Conservation (phyloP, 305 asterid genomes). For the Salvia sclarea region DNA sequence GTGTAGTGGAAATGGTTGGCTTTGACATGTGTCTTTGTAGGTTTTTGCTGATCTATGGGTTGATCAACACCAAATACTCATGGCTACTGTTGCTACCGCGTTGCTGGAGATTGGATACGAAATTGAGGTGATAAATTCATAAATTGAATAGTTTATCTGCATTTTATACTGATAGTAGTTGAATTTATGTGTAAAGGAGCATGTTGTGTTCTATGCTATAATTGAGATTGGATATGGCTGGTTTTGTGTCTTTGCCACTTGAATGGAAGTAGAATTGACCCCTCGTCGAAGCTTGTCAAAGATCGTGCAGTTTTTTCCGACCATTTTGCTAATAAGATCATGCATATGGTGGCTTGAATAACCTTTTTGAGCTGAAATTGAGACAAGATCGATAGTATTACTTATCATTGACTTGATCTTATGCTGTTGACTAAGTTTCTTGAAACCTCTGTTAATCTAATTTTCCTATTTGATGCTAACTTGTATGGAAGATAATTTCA, state of each 20-base stretch:
- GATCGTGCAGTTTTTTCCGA: neutral
- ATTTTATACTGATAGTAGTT: slow-evolving; percentile 10
- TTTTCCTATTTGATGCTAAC: neutral
- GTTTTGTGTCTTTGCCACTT: slow-evolving; percentile 1
- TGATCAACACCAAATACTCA: slow-evolving; percentile 77
- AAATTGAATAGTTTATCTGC: neutral
- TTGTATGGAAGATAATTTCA: neutral
- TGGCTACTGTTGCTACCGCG: slow-evolving; percentile 68
- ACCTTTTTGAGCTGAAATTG: slow-evolving; percentile 6
- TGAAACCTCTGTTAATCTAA: neutral
- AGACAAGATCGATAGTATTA: neutral
- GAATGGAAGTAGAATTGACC: neutral
- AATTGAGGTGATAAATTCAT: slow-evolving; percentile 81
- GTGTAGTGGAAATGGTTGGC: slow-evolving; percentile 12
- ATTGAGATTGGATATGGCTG: neutral
- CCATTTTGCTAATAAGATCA: neutral
- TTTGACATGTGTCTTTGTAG: slow-evolving; percentile 43
- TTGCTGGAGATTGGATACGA: slow-evolving; percentile 72
- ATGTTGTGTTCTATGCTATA: neutral
- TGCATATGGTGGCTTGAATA: neutral
- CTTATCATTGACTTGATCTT: neutral
- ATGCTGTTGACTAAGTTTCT: neutral
- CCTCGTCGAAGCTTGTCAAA: neutral
- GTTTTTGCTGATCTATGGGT: slow-evolving; percentile 72
- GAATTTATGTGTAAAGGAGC: neutral